Conservation (phyloP, 1,284 basidiomycete genomes). For the Cutaneotrichosporon sp. region DNA sequence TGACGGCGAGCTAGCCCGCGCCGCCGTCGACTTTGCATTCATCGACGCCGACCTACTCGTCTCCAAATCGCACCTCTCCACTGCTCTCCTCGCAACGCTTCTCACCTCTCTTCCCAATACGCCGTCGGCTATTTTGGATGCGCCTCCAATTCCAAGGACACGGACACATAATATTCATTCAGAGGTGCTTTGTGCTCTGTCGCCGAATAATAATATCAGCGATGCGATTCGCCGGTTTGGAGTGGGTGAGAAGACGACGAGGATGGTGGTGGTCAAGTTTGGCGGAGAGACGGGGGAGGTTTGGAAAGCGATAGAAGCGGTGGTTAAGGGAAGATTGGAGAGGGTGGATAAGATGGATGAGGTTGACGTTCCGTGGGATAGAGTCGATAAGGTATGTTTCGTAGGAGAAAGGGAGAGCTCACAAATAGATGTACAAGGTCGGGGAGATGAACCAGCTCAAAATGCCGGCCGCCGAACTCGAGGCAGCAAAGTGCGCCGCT, state of each 20-base stretch:
- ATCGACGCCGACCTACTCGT: slow-evolving; percentile 65
- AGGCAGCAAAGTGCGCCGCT: slow-evolving; percentile 62
- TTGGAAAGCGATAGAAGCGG: slow-evolving; percentile 60
- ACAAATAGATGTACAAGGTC: slow-evolving; percentile 70
- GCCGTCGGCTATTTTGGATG: slow-evolving; percentile 12
- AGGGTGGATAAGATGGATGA: slow-evolving; percentile 15
- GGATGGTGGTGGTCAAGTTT: slow-evolving; percentile 73
- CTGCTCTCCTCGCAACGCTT: slow-evolving; percentile 75
- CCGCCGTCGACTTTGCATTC: slow-evolving; percentile 80
- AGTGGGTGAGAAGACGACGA: slow-evolving; percentile 64
- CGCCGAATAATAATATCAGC: slow-evolving; percentile 82
- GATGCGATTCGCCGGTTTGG: slow-evolving; percentile 83
- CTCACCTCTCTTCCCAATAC: slow-evolving; percentile 58
- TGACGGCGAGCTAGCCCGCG: slow-evolving; percentile 67
- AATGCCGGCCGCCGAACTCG: slow-evolving; percentile 33
- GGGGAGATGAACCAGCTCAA: slow-evolving; percentile 55
- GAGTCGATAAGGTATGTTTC: slow-evolving; percentile 66
- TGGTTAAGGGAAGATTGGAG: slow-evolving; percentile 54
- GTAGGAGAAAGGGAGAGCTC: slow-evolving; percentile 3
- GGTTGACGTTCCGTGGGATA: slow-evolving; percentile 58
- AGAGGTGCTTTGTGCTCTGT: slow-evolving; percentile 78
- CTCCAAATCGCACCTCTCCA: slow-evolving; percentile 64
- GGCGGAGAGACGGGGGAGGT: slow-evolving; percentile 43
- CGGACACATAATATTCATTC: slow-evolving; percentile 60
- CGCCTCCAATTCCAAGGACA: slow-evolving; percentile 30